These are phyloP conservation scores for Plectosphaerella cucumerina DNA, from an alignment of 2,329 filamentous ascomycete species.

Conservation along the genomic window DNA sequence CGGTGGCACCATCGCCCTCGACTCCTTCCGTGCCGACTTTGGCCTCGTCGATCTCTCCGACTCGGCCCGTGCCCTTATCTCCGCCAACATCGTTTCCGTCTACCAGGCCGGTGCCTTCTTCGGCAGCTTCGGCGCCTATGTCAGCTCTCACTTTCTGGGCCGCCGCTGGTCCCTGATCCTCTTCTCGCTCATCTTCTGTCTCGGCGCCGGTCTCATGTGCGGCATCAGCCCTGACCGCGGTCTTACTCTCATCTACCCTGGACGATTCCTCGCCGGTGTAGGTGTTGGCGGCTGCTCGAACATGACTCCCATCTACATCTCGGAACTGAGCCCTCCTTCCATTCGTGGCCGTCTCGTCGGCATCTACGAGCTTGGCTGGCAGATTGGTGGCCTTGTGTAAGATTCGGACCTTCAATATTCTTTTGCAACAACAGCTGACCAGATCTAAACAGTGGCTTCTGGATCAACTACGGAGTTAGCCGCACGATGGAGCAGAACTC, in stretches of 20 bases:
- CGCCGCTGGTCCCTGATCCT: conserved; percentile 60
- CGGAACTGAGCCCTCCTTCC: conserved; percentile 56
- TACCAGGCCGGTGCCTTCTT: conserved; percentile 86
- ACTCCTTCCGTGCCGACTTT: conserved; percentile 68
- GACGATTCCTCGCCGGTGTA: conserved; percentile 59
- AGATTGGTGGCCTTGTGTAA: conserved; percentile 58
- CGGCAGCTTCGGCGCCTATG: conserved; percentile 67
- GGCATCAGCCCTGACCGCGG: conserved; percentile 58
- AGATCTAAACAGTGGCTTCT: conserved; percentile 33
- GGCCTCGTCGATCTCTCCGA: conserved; percentile 47
- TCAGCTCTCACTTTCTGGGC: conserved; percentile 62
- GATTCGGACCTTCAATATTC: no score
- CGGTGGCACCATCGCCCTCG: conserved; percentile 67
- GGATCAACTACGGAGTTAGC: conserved; percentile 63
- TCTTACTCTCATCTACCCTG: conserved; percentile 59
- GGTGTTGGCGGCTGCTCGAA: conserved; percentile 61
- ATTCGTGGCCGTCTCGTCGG: conserved; percentile 62
- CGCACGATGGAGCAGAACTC: conserved; percentile 39
- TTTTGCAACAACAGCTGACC: no score
- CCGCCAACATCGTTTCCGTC: conserved; percentile 73
- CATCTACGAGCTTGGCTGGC: conserved; percentile 63
- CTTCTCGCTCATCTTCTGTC: conserved; percentile 59
- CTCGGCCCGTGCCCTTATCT: conserved; percentile 52
- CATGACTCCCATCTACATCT: conserved; percentile 60
- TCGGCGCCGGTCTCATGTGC: conserved; percentile 71